phyloP scores from a whole-genome alignment of 805 yeast species.

The Wickerhamomyces subpelliculosus region DNA sequence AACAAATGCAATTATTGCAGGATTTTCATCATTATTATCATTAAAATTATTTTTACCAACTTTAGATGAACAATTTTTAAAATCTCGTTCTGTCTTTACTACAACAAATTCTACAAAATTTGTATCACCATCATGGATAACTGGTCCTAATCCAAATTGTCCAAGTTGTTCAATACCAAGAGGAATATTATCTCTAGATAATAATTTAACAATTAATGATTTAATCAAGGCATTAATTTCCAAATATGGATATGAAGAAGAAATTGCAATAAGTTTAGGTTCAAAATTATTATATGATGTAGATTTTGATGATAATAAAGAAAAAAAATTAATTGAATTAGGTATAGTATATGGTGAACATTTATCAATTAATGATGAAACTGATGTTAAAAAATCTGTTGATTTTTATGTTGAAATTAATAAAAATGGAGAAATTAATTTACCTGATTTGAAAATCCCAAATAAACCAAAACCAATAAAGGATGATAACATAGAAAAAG shows the following conservation, averaged over 20 bases:
- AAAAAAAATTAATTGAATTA: constrained; percentile 38
- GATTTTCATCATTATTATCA: constrained; percentile 73
- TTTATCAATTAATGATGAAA: constrained; percentile 73
- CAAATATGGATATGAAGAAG: constrained; percentile 49
- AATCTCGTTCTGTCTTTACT: constrained; percentile 45
- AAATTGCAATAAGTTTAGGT: constrained; percentile 50
- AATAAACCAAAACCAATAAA: constrained; percentile 12
- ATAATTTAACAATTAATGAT: constrained; percentile 35
- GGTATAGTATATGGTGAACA: constrained; percentile 57
- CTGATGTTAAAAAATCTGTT: constrained; percentile 53
- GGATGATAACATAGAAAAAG: constrained; percentile 13
- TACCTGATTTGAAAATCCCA: constrained; percentile 30
- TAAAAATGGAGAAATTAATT: constrained; percentile 11
- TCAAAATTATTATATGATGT: constrained; percentile 63
- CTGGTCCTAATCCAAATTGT: constrained; percentile 64
- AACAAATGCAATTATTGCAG: constrained; percentile 92
- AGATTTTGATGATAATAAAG: constrained; percentile 79
- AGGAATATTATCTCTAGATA: constrained; percentile 37
- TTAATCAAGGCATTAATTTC: constrained; percentile 43
- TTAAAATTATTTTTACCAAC: constrained; percentile 40
- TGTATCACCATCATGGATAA: constrained; percentile 55
- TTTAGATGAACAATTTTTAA: constrained; percentile 22
- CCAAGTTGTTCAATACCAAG: constrained; percentile 55
- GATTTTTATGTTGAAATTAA: constrained; percentile 47
- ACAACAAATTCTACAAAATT: constrained; percentile 52